Conservation (phyloP, 1,284 basidiomycete species). For the Stygiomarasmius scandens region DNA sequence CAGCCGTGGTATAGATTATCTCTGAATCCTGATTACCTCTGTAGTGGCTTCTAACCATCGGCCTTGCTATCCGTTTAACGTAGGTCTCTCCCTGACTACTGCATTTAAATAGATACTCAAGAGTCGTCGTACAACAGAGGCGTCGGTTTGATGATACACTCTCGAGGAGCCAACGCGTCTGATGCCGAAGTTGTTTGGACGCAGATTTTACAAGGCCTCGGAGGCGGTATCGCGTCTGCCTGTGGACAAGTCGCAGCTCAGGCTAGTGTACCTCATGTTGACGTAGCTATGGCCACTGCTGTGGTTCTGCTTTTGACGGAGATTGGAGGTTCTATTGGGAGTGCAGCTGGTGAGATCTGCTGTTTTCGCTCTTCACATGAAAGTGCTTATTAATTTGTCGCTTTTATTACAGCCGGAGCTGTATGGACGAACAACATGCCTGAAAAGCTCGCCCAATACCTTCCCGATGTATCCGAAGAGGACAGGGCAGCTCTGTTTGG, state of each 20-base stretch:
- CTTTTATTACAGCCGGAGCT: constrained; percentile 46
- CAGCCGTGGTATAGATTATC: neutral
- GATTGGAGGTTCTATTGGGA: constrained; percentile 76
- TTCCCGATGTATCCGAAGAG: constrained; percentile 45
- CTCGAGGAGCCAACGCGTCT: constrained; percentile 62
- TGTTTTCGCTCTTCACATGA: neutral
- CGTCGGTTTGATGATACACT: constrained; percentile 74
- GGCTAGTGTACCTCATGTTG: constrained; percentile 73
- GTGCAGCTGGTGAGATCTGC: constrained; percentile 54
- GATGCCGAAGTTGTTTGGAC: constrained; percentile 67
- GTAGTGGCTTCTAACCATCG: constrained; percentile 63
- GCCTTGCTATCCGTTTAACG: constrained; percentile 67
- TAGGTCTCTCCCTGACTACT: constrained; percentile 21
- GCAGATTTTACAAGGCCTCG: constrained; percentile 77
- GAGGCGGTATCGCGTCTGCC: constrained; percentile 77
- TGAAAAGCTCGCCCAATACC: constrained; percentile 50
- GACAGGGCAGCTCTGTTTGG: constrained; percentile 48
- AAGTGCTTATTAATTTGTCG: neutral
- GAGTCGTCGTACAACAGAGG: constrained; percentile 42
- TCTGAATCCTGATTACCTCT: neutral
- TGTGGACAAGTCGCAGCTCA: constrained; percentile 78
- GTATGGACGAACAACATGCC: constrained; percentile 69
- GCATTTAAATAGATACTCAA: no score
- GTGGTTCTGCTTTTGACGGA: constrained; percentile 81
- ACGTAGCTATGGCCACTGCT: constrained; percentile 83